These are phyloP conservation scores for Trypanosoma caninum DNA, from an alignment of 208 protist species.

Conservation along the genomic window DNA sequence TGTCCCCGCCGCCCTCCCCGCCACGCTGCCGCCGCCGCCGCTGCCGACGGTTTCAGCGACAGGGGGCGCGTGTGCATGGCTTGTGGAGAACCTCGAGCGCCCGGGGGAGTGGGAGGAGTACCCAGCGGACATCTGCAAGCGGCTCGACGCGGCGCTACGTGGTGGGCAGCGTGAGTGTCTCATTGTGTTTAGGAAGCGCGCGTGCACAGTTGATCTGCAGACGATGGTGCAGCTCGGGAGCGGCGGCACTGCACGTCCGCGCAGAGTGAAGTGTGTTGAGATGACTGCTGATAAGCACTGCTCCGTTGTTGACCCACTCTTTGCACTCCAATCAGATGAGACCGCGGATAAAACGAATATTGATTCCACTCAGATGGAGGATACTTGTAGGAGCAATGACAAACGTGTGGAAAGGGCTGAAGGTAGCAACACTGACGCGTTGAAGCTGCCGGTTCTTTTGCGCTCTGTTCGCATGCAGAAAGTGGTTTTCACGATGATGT, in stretches of 20 bases:
- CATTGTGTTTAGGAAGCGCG: conserved; percentile 53
- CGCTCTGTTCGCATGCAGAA: conserved; percentile 9
- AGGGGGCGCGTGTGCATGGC: conserved; percentile 42
- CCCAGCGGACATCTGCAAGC: conserved; percentile 32
- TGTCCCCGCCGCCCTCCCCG: background rate
- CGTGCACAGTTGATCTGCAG: conserved; percentile 55
- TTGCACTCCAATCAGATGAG: conserved; percentile 12
- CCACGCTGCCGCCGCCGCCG: conserved; percentile 2
- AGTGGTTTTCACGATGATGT: conserved; percentile 4
- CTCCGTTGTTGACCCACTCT: conserved; percentile 41
- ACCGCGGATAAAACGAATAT: background rate
- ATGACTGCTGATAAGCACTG: conserved; percentile 29
- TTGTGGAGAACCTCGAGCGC: conserved; percentile 56
- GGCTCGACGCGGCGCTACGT: conserved; percentile 63
- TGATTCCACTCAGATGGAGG: background rate
- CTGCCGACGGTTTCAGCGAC: background rate
- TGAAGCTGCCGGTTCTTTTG: conserved; percentile 13
- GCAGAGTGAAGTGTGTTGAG: conserved; percentile 42
- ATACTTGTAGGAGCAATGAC: conserved; percentile 16
- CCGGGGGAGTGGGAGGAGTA: conserved; percentile 65
- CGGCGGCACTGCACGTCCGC: conserved; percentile 23
- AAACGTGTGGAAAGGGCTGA: background rate
- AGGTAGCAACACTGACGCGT: background rate
- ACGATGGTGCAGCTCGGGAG: conserved; percentile 48
- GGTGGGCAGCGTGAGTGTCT: conserved; percentile 27